These are phyloP conservation scores for Salvia splendens DNA, from an alignment of 257 asterid species.

Conservation along the genomic window DNA sequence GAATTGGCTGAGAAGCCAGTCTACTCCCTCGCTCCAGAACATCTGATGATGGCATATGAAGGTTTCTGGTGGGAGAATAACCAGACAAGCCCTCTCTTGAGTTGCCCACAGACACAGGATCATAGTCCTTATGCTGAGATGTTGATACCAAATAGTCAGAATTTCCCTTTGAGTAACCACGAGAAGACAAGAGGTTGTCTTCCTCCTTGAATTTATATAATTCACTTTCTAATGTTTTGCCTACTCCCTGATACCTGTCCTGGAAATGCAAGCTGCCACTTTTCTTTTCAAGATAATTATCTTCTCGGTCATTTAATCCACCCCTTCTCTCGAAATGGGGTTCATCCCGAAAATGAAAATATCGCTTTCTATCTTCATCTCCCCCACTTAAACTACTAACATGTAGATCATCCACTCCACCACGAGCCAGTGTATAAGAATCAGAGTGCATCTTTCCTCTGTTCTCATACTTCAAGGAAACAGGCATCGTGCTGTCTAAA, in stretches of 20 bases:
- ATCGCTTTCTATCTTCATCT: constrained; percentile 33
- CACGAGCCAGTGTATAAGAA: constrained; percentile 38
- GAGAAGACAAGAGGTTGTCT: constrained; percentile 35
- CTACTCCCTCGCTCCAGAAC: constrained; percentile 34
- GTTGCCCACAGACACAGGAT: constrained; percentile 23
- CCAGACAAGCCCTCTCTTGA: constrained; percentile 35
- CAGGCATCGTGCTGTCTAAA: constrained; percentile 33
- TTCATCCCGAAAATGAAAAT: constrained; percentile 29
- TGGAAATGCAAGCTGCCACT: constrained; percentile 35
- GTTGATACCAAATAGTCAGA: constrained; percentile 39
- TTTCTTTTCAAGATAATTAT: constrained; percentile 34
- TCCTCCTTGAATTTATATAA: constrained; percentile 32
- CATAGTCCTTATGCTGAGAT: constrained; percentile 41
- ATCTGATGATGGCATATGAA: constrained; percentile 38
- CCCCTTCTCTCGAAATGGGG: constrained; percentile 39
- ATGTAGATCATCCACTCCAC: constrained; percentile 34
- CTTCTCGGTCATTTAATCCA: constrained; percentile 35
- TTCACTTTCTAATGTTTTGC: constrained; percentile 35
- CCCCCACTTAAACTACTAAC: constrained; percentile 27
- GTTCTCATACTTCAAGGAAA: constrained; percentile 41
- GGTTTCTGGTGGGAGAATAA: constrained; percentile 34
- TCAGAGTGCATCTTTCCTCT: constrained; percentile 41
- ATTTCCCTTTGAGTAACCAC: constrained; percentile 35
- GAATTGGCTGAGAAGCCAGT: constrained; percentile 35
- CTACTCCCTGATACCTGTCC: constrained; percentile 34